A percentile compares a stretch with the other conserved stretches of the same genome.
These are phyloP conservation scores for Quercus bicolor DNA, from an alignment of 306 rosid species.

Conservation along the genomic window DNA sequence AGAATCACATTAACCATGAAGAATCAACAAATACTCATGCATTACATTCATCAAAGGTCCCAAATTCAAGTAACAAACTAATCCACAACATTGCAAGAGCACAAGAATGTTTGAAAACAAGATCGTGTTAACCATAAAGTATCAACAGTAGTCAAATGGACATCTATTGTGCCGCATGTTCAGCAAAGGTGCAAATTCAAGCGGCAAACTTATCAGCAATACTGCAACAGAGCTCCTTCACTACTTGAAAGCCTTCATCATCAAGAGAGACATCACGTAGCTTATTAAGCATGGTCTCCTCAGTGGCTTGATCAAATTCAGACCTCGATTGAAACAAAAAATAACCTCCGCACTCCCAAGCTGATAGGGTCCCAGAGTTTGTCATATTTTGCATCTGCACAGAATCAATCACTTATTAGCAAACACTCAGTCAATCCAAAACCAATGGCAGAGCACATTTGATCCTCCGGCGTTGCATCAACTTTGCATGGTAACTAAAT, in stretches of 20 bases:
- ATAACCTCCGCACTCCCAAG: constrained; percentile 48
- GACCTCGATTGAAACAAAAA: constrained; percentile 29
- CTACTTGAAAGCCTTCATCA: constrained; percentile 26
- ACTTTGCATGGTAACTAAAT: neutral
- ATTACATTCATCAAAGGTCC: too few relatives aligned
- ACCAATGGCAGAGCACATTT: neutral
- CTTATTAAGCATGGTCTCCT: constrained; percentile 13
- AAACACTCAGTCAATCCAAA: neutral
- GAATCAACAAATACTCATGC: neutral
- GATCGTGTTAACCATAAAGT: neutral
- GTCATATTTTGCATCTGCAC: constrained; percentile 19
- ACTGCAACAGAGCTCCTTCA: constrained; percentile 32
- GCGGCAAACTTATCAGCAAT: constrained; percentile 8
- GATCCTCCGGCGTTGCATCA: neutral
- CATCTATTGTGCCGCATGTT: neutral
- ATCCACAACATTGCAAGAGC: too few relatives aligned
- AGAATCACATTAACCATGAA: neutral
- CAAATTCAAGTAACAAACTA: too few relatives aligned
- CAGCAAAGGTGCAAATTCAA: constrained; percentile 8
- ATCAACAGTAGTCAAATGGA: neutral
- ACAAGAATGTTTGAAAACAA: neutral
- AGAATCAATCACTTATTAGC: neutral
- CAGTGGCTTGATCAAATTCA: constrained; percentile 32
- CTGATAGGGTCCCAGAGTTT: constrained; percentile 24
- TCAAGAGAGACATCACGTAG: constrained; percentile 21